Base-by-base conservation (phyloP, 345 rosid genomes). In the Bruguiera parviflora region DNA sequence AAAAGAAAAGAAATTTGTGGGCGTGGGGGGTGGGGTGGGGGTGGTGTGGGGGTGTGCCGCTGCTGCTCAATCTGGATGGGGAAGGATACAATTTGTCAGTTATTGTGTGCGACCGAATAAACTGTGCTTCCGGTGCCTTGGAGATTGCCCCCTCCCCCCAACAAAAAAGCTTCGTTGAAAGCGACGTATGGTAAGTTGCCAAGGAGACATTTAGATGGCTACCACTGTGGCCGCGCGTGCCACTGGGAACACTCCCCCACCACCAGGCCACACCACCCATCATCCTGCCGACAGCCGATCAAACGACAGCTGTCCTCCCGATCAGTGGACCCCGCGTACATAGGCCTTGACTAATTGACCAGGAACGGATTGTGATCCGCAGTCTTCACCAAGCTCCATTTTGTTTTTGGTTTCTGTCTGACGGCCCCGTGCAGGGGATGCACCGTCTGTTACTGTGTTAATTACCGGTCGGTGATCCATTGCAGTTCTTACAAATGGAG, bases 41-140 rank as follows among this genome's bases (percentile, higher is more conserved):
- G 46, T 1, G 43, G 10, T 35, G 35, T 9, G 37, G 37, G 37
- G 10, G 35, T 6, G 5, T 32, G 35, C 6, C 3, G 43, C 11
- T 8, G 43, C 43, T 37, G 46, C 46, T 39, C 46, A 39, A 39
- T 11, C 49, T 43, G 21, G 47, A 51, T 25, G 53, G 55, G 21
- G 43, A 35, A 35, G 70, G 61, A 58, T 1, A 24, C 39, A 62
- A 43, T 43, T 18, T 72, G 80, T 73, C 74, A 77, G 80, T 27
- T 32, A 65, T 69, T 24, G 69, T 65, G 73, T 67, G 74, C 74
- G 77, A 77, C 81, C 74, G 68, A 73, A 77, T 68, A 61, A 61
- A 21, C 63, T 68, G 63, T 22, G 32, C 31, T 43, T 6, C 55
- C 25, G 4, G 18, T 11, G 49, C 49, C 49, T 43, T 15, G 66